Conservation (phyloP, 2,329 filamentous ascomycete species). For the Colletotrichum costaricense region DNA sequence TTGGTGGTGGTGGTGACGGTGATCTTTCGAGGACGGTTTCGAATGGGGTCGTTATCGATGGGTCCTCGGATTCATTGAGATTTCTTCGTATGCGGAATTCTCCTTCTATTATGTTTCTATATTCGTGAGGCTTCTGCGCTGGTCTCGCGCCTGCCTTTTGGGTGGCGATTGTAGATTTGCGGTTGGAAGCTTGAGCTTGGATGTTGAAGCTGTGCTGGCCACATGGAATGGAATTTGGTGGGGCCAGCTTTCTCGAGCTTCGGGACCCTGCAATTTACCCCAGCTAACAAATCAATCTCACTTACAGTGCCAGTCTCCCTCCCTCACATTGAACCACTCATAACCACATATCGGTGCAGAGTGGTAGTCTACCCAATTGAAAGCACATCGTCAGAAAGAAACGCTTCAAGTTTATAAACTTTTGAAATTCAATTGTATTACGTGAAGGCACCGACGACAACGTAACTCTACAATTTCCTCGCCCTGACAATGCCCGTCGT, state of each 20-base stretch:
- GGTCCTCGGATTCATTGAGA: not conserved
- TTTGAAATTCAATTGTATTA: slow-evolving; percentile 33
- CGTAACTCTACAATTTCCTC: slow-evolving; percentile 77
- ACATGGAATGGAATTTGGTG: slow-evolving; percentile 20
- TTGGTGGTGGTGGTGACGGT: not conserved
- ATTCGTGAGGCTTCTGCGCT: not conserved
- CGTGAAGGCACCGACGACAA: slow-evolving; percentile 8
- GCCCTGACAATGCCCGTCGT: slow-evolving; percentile 94
- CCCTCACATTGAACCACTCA: not conserved
- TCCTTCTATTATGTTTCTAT: not conserved
- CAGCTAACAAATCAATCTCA: not conserved
- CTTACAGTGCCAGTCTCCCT: not conserved
- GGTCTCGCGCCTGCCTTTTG: slow-evolving; percentile 11
- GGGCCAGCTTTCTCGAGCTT: slow-evolving; percentile 27
- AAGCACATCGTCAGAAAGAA: too few species aligned
- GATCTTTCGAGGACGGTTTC: not conserved
- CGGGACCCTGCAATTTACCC: not conserved
- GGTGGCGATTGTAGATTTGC: not conserved
- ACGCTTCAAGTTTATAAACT: not conserved
- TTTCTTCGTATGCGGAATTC: not conserved
- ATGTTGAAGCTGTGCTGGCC: slow-evolving; percentile 26
- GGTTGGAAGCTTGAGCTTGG: not conserved
- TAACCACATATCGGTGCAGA: not conserved
- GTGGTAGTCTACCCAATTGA: not conserved
- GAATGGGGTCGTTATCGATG: not conserved